Base-by-base conservation (phyloP, 345 rosid species). In the Gossypium rotundifolium region DNA sequence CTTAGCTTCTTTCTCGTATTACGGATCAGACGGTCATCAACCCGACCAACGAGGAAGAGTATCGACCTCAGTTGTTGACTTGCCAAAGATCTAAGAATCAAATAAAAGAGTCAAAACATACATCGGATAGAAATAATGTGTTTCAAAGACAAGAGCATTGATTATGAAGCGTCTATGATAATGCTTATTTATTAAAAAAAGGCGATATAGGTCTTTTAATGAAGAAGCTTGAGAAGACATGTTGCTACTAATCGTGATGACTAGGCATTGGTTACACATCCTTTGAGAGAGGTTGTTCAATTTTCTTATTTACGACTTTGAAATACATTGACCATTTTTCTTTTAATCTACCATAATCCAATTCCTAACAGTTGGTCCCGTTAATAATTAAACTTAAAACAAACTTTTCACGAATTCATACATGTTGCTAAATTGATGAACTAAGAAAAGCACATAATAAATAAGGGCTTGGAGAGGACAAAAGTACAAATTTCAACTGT, bases 21-120 rank as follows among this genome's bases (percentile, higher is more conserved):
- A 91, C 70, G 98, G 75, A 96, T 91, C 23, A 93, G 90, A 75
- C 98, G 92, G 70, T 96, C 97, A 79, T 96, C 99, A 14, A 96
- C 98, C 87, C 90, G 97, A 45, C 98, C 93, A 80, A 98, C 91
- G 27, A 96, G 96, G 79, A 93, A 89, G 63, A 96, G 97, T 83
- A 91, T 96, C 82, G 99, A n/a, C 99, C 99, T 57, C 99, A 61
- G 82, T 88, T n/a, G 99, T 96, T 9, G 99, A 96, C 81, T 96
- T 96, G n/a, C 99, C 99, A n/a, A n/a, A 79, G 99, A 89, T 93
- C 99, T 91, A 84, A 74, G 81, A 77, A 38, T 40, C 74, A 82
- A 23, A 75, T 27, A 70, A 48, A 27, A 17, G 11, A 16, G 22
- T 42, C 45, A 61, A 68, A 69, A 51, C 45, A 68, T 68, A 27